These are phyloP conservation scores for Jatropha podagrica DNA, from an alignment of 441 rosid genomes.

Conservation along the genomic window DNA sequence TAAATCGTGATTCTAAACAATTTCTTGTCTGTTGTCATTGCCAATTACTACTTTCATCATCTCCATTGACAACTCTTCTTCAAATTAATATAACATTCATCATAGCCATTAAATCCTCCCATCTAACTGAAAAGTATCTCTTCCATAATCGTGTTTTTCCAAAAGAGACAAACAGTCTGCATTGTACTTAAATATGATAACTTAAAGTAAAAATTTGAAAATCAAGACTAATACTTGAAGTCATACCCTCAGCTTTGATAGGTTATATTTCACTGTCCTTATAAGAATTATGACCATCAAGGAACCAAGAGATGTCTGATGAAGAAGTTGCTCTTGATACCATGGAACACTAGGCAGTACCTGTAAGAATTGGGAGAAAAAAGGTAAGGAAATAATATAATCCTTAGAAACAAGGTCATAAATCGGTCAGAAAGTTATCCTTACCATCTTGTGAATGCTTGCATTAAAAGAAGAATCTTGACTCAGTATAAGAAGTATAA, in stretches of 20 bases:
- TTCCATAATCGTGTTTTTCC: not conserved
- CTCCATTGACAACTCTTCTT: not conserved
- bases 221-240: conserved; percentile 18
- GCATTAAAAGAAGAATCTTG: conserved; percentile 97
- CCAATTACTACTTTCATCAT: not conserved
- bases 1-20: not conserved
- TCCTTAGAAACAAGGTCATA: conserved; percentile 6
- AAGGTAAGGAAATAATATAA: conserved; percentile 19
- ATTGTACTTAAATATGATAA: not conserved
- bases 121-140: not conserved
- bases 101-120: not conserved
- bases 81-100: not conserved
- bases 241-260: conserved; percentile 97
- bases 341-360: conserved; percentile 87
- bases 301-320: conserved; percentile 97
- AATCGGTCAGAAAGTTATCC: conserved; percentile 15
- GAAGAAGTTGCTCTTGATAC: conserved; percentile 97
- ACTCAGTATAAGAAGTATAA: conserved; percentile 96
- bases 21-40: not conserved
- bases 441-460: conserved; percentile 92
- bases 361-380: conserved; percentile 37
- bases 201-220: conserved; percentile 11
- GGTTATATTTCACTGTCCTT: conserved; percentile 95
- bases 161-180: not conserved
- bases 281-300: conserved; percentile 87